phyloP scores from a whole-genome alignment of 495 filamentous ascomycete genomes.

The Xylaria bambusicola region DNA sequence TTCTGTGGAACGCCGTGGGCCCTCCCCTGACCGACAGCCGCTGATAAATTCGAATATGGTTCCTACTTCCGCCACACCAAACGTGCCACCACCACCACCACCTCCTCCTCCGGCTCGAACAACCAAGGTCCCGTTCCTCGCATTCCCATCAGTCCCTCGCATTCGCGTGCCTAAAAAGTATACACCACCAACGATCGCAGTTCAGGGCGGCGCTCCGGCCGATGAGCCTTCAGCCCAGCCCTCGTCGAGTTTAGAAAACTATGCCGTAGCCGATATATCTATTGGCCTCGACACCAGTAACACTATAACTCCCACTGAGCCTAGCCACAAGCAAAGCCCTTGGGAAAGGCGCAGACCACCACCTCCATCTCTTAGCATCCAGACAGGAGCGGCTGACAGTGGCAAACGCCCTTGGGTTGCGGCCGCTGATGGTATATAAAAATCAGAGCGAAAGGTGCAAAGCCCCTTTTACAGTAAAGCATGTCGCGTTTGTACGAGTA shows the following conservation, averaged over 20 bases:
- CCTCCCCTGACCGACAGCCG: conserved; percentile 11
- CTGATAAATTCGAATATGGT: background rate
- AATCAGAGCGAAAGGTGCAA: background rate
- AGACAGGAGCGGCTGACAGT: background rate
- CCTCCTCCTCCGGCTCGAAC: conserved; percentile 19
- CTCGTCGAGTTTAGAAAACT: background rate
- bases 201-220: conserved; percentile 23
- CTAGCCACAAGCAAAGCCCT: background rate
- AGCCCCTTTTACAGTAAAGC: conserved; percentile 5
- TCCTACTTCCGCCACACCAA: background rate
- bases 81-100: conserved; percentile 1
- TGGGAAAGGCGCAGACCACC: conserved; percentile 7
- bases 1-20: conserved; percentile 13
- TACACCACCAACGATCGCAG: conserved; percentile 25
- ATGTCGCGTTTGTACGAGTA: conserved; percentile 4
- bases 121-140: conserved; percentile 23
- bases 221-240: conserved; percentile 1
- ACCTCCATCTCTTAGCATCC: background rate
- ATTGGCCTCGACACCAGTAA: background rate
- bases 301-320: background rate
- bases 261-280: background rate
- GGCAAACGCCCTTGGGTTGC: no score
- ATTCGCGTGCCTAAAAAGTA: conserved; percentile 27
- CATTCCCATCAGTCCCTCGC: conserved; percentile 28
- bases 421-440: no score